A percentile compares a stretch with the other conserved stretches of the same genome.
These are phyloP conservation scores for Phytomonas sp. DNA, from an alignment of 208 protist species.

Conservation along the genomic window DNA sequence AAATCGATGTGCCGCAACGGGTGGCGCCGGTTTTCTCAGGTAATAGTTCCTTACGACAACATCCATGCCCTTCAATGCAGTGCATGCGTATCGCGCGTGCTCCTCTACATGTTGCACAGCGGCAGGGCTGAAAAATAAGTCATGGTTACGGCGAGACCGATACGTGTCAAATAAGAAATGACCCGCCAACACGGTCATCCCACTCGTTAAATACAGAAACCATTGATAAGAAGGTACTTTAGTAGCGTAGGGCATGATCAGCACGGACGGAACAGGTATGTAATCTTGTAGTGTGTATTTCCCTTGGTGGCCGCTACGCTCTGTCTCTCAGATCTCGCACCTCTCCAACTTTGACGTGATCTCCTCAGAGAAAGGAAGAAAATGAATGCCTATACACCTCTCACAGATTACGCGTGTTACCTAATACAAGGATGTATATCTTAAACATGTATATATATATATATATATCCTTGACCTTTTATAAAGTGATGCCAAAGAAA, in stretches of 20 bases:
- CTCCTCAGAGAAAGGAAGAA: background rate
- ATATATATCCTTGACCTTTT: background rate
- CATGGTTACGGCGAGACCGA: conserved; percentile 16
- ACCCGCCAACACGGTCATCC: background rate
- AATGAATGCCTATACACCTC: background rate
- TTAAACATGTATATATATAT: background rate
- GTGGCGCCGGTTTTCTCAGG: conserved; percentile 10
- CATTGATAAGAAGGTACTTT: conserved; percentile 5
- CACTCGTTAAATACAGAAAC: background rate
- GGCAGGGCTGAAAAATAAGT: conserved; percentile 36
- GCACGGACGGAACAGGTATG: background rate
- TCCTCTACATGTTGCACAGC: conserved; percentile 41
- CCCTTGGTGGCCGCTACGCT: background rate
- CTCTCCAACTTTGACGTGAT: background rate
- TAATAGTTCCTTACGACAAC: conserved; percentile 79
- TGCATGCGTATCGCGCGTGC: conserved; percentile 55
- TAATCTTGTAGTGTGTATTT: no score
- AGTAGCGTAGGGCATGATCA: background rate
- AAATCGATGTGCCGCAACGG: background rate
- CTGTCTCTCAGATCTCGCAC: background rate
- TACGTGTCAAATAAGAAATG: conserved; percentile 14
- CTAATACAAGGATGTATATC: background rate
- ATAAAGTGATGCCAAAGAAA: conserved; percentile 2
- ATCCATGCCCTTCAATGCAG: conserved; percentile 49
- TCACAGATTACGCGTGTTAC: background rate